Evolutionary conservation across 768 basidiomycete species (phyloP).

Genomic region (Xanthoconium purpureum): DNA sequence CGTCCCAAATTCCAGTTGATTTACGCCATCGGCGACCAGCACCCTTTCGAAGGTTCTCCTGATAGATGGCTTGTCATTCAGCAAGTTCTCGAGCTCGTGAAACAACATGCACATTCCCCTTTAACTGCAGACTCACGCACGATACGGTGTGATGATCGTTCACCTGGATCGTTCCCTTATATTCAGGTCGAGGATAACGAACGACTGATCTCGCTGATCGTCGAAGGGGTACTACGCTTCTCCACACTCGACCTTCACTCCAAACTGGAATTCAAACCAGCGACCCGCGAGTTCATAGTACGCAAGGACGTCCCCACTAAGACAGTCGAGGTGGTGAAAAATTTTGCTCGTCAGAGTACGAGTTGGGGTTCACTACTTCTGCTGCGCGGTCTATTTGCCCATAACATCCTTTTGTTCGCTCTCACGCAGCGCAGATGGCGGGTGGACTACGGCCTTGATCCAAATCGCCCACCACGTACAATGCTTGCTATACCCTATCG

Average conservation of each 20-base stretch:
- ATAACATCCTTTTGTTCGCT: no score
- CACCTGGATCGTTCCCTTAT: not conserved
- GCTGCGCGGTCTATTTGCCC: not conserved
- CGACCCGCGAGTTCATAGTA: not conserved
- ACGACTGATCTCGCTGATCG: not conserved
- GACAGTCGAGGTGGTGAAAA: not conserved
- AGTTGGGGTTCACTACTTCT: not conserved
- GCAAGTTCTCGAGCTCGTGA: not conserved
- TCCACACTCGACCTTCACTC: not conserved
- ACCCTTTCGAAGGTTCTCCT: not conserved
- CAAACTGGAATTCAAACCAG: not conserved
- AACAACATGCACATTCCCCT: not conserved
- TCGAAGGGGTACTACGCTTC: not conserved
- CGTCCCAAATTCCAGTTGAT: not conserved
- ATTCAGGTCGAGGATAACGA: not conserved
- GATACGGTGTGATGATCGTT: not conserved
- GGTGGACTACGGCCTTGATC: no score
- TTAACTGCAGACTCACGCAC: no score
- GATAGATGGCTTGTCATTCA: not conserved
- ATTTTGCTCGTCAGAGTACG: not conserved
- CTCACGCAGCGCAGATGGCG: no score
- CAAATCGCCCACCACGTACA: no score
- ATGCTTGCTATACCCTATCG: no score
- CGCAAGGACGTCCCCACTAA: not conserved
- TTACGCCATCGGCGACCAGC: not conserved